Evolutionary conservation across 2,329 filamentous ascomycete genomes (phyloP).

Genomic region (Talaromyces amestolkiae): DNA sequence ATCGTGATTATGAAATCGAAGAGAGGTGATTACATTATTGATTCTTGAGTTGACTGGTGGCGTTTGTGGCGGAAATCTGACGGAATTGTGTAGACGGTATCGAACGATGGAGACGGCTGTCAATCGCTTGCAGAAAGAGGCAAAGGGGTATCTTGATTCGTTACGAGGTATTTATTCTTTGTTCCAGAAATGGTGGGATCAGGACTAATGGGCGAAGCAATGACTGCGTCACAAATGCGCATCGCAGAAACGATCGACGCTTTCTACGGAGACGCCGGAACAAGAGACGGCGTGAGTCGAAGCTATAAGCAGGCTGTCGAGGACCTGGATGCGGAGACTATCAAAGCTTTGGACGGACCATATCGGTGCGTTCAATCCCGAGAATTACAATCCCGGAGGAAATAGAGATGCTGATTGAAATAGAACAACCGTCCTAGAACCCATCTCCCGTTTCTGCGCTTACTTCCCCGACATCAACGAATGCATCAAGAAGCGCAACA

Average conservation of each 20-base stretch:
- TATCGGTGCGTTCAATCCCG: conserved; percentile 61
- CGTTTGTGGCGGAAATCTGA: conserved; percentile 6
- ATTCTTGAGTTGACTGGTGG: not conserved
- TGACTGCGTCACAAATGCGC: conserved; percentile 99
- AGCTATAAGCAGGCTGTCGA: conserved; percentile 99
- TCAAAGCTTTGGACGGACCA: conserved; percentile 95
- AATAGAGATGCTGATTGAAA: not conserved
- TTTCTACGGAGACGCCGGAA: conserved; percentile 95
- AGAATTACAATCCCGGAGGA: not conserved
- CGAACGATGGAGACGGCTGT: conserved; percentile 96
- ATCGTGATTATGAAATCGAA: conserved; percentile 98
- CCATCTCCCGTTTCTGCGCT: conserved; percentile 91
- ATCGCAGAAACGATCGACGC: conserved; percentile 99
- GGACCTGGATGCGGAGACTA: conserved; percentile 95
- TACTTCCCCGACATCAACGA: conserved; percentile 99
- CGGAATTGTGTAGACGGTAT: conserved; percentile 66
- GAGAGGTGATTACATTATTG: conserved; percentile 60
- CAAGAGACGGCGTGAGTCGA: conserved; percentile 88
- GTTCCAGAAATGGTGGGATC: too few relatives aligned
- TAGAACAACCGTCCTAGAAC: conserved; percentile 88
- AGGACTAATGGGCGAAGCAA: conserved; percentile 56
- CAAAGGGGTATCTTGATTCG: conserved; percentile 95
- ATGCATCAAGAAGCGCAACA: conserved; percentile 97
- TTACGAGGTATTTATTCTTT: conserved; percentile 65
- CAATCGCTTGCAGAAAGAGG: conserved; percentile 89